These are phyloP conservation scores for Falciphora oryzae DNA, from an alignment of 2,329 filamentous ascomycete genomes.

Conservation along the genomic window DNA sequence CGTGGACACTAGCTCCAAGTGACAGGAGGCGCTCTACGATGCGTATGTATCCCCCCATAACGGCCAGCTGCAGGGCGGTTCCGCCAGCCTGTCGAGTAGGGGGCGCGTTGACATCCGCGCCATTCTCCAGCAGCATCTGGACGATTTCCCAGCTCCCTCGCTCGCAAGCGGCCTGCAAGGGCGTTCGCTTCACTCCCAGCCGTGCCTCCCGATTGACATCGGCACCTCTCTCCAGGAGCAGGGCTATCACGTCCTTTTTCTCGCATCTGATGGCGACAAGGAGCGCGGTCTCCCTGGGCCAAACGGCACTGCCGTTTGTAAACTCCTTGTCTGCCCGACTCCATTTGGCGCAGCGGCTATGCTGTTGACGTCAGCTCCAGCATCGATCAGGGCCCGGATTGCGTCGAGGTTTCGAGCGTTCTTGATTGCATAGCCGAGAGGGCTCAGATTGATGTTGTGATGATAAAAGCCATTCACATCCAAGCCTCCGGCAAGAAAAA, in stretches of 20 bases:
- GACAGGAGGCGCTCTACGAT: constrained; percentile 3
- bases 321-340: neutral
- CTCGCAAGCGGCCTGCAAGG: constrained; percentile 8
- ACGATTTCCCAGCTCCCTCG: constrained; percentile 2
- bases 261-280: neutral
- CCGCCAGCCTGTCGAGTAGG: neutral
- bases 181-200: neutral
- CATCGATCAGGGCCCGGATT: neutral
- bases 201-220: neutral
- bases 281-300: neutral
- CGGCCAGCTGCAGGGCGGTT: constrained; percentile 1
- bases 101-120: neutral
- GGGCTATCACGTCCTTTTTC: neutral
- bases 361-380: neutral
- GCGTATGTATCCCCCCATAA: neutral
- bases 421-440: constrained; percentile 2
- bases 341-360: neutral
- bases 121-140: neutral
- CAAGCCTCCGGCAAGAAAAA: neutral
- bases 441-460: neutral
- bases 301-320: neutral
- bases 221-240: neutral
- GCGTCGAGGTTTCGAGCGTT: neutral
- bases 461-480: neutral
- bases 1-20: neutral